These are phyloP conservation scores for Ceratorhiza oryzae-sativae DNA, from an alignment of 1,284 basidiomycete genomes.

Conservation along the genomic window DNA sequence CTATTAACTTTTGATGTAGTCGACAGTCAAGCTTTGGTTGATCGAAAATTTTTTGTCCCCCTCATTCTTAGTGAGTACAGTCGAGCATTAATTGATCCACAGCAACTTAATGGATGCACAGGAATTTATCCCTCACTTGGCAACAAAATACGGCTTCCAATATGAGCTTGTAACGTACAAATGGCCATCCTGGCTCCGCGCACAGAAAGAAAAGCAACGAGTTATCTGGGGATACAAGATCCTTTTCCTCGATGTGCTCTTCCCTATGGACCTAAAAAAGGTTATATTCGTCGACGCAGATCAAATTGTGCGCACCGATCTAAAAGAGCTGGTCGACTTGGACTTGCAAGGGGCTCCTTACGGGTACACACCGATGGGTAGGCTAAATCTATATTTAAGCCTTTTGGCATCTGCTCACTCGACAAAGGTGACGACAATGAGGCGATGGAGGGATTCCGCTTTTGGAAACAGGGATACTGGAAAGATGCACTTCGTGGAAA, in stretches of 20 bases:
- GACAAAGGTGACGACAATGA: conserved; percentile 74
- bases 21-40: conserved; percentile 98
- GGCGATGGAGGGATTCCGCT: conserved; percentile 97
- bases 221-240: conserved; percentile 99
- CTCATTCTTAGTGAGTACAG: conserved; percentile 79
- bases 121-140: conserved; percentile 95
- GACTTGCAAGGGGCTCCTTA: conserved; percentile 92
- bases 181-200: conserved; percentile 98
- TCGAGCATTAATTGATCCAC: not conserved
- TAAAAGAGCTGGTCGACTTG: conserved; percentile 90
- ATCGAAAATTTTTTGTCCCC: conserved; percentile 99
- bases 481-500: conserved; percentile 79
- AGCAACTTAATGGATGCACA: too few relatives aligned
- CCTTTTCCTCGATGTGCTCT: conserved; percentile 96
- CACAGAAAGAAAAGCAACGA: conserved; percentile 95
- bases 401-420: not conserved
- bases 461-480: conserved; percentile 99
- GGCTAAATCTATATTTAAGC: not conserved
- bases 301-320: conserved; percentile 94
- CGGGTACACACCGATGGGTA: conserved; percentile 93
- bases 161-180: conserved; percentile 99
- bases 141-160: conserved; percentile 88
- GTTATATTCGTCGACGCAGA: conserved; percentile 99
- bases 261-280: conserved; percentile 97
- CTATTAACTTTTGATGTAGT: not conserved